These are phyloP conservation scores for Aspergillus awamori DNA, from an alignment of 2,329 filamentous ascomycete species.

Conservation along the genomic window DNA sequence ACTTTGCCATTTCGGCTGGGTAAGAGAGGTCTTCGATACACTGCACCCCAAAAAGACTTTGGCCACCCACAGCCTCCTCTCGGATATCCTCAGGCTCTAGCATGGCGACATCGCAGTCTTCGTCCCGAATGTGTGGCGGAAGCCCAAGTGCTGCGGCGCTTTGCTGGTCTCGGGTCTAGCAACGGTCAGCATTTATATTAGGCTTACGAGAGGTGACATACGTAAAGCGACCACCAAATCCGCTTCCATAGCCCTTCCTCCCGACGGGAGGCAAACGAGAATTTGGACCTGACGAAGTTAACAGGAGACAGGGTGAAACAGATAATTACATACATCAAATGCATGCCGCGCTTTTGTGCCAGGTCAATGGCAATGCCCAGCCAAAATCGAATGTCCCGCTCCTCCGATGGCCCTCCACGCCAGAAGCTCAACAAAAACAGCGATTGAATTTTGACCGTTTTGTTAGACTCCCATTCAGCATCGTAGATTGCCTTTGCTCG, in stretches of 20 bases:
- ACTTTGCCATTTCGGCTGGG: slow-evolving; percentile 43
- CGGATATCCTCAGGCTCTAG: slow-evolving; percentile 43
- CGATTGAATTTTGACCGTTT: slow-evolving; percentile 54
- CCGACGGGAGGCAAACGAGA: slow-evolving; percentile 30
- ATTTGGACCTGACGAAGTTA: slow-evolving; percentile 31
- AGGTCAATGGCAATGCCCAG: slow-evolving; percentile 55
- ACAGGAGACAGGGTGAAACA: not conserved
- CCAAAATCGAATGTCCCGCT: slow-evolving; percentile 56
- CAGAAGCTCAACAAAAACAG: slow-evolving; percentile 61
- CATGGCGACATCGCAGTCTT: slow-evolving; percentile 52
- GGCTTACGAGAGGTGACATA: slow-evolving; percentile 14
- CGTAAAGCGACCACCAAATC: slow-evolving; percentile 60
- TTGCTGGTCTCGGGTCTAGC: slow-evolving; percentile 52
- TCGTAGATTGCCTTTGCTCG: slow-evolving; percentile 57
- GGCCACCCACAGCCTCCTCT: slow-evolving; percentile 30
- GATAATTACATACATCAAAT: slow-evolving; percentile 33
- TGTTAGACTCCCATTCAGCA: slow-evolving; percentile 56
- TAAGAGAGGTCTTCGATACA: slow-evolving; percentile 38
- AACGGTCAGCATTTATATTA: not conserved
- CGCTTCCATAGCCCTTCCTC: slow-evolving; percentile 48
- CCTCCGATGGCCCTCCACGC: slow-evolving; percentile 53
- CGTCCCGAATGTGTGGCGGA: slow-evolving; percentile 52
- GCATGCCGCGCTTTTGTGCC: slow-evolving; percentile 52
- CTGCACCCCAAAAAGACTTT: slow-evolving; percentile 34
- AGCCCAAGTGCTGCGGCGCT: slow-evolving; percentile 50